Percentiles rank a stretch among this genome's conserved stretches.
Conservation (phyloP, 495 filamentous ascomycete genomes). For the Penicillium argentinense region DNA sequence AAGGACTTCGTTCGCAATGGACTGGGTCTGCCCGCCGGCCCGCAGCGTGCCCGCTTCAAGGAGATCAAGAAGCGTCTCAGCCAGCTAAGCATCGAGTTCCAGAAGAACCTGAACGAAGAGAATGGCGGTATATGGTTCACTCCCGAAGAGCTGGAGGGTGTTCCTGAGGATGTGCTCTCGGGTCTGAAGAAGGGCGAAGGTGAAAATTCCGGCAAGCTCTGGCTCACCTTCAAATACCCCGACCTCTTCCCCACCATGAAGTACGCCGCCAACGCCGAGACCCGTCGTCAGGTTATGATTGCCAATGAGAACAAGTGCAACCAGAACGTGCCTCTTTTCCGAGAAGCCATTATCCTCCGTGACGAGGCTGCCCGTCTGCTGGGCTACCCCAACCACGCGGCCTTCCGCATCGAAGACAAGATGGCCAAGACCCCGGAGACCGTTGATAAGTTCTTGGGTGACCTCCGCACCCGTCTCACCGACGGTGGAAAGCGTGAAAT, state of each 20-base stretch:
- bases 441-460: slow-evolving; percentile 80
- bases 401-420: slow-evolving; percentile 90
- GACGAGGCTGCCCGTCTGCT: slow-evolving; percentile 91
- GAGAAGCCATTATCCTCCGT: slow-evolving; percentile 80
- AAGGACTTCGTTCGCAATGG: slow-evolving; percentile 66
- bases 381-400: slow-evolving; percentile 89
- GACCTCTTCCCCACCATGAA: slow-evolving; percentile 66
- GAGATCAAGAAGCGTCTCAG: slow-evolving; percentile 71
- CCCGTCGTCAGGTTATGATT: slow-evolving; percentile 56
- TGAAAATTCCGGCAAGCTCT: slow-evolving; percentile 64
- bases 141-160: slow-evolving; percentile 58
- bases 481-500: slow-evolving; percentile 79
- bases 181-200: slow-evolving; percentile 69
- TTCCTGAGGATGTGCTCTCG: slow-evolving; percentile 61
- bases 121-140: slow-evolving; percentile 67
- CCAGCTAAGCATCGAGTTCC: slow-evolving; percentile 63
- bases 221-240: slow-evolving; percentile 69
- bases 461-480: slow-evolving; percentile 71
- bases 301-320: slow-evolving; percentile 81
- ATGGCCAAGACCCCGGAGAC: slow-evolving; percentile 93
- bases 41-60: slow-evolving; percentile 64
- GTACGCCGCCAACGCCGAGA: slow-evolving; percentile 59
- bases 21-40: slow-evolving; percentile 59
- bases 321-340: slow-evolving; percentile 82
- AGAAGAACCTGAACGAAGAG: slow-evolving; percentile 71